Base-by-base conservation (phyloP, 495 filamentous ascomycete species). In the Rhizodiscina lignyota region DNA sequence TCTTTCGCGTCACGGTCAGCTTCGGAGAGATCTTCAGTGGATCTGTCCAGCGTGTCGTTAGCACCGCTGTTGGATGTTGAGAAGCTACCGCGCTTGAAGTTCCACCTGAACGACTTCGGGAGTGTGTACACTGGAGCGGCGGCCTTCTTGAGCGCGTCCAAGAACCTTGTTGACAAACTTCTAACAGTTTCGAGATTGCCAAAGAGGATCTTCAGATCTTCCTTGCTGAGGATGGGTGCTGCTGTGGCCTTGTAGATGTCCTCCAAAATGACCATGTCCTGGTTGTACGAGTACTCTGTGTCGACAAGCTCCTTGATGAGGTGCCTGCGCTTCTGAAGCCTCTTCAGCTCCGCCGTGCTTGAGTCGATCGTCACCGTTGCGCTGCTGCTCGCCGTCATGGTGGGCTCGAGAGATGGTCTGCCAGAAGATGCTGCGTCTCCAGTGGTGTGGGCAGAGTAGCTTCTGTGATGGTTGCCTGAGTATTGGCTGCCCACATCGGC, bases 221-320 rank as follows among this genome's bases (percentile, higher is more conserved):
- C 78, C 13, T 64, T 52, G 18, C 77, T 81, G n/a, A 94, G 66
- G 31, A 77, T 79, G 13, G 83, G 75, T 41, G 79, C 78, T 0
- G 83, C 83, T 0, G 89, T 94, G n/a, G 79, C 83, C 54, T 86
- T 91, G 62, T 94, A 97, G 30, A 96, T 94, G 47, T 94, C 83
- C 48, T 91, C 81, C 4, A 91, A 76, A 26, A 97, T 83, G 46
- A 80, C 92, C 83, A 97, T 87, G 55, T 97, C 89, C 41, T 78
- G 68, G 30, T 83, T 67, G 53, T 86, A 96, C 12, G 72, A 70
- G 20, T 78, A 70, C 50, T 97, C 89, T 2, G 91, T 97, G 44
- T 92, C 83, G 26, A 94, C 69, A 16, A 97, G 62, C 54, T 97
- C 89, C 43, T 84, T 79, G 43, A 97, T 79, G 36, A 87, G 66